phyloP scores from a whole-genome alignment of 2,329 filamentous ascomycete species.

The Aspergillus pseudotamarii region DNA sequence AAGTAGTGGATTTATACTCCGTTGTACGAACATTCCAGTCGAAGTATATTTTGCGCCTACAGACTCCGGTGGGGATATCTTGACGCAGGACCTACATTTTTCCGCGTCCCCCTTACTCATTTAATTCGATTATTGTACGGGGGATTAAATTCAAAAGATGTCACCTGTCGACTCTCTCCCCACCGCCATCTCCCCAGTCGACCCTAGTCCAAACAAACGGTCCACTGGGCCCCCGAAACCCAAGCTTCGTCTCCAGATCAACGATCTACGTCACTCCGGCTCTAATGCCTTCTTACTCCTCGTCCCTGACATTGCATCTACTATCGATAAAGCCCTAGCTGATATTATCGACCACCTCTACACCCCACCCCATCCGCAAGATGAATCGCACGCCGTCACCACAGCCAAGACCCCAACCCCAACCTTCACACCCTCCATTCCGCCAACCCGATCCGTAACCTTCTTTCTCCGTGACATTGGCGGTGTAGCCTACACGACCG shows the following conservation, averaged over 20 bases:
- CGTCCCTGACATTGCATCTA: conserved; percentile 61
- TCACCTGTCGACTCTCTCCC: not conserved
- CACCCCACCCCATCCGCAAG: conserved; percentile 25
- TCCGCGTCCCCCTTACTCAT: not conserved
- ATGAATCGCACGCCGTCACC: not conserved
- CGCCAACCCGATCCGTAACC: conserved; percentile 81
- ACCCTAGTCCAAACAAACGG: conserved; percentile 4
- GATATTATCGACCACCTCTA: conserved; percentile 77
- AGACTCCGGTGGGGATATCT: not conserved
- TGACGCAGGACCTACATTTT: not conserved
- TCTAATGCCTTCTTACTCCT: conserved; percentile 63
- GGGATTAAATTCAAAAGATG: not conserved
- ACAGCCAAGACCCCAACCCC: conserved; percentile 8
- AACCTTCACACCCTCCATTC: conserved; percentile 45
- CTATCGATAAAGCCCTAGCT: conserved; percentile 65
- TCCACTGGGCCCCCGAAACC: conserved; percentile 27
- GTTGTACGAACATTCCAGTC: not conserved
- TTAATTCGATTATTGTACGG: not conserved
- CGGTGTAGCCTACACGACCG: conserved; percentile 88
- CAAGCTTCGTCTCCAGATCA: conserved; percentile 40
- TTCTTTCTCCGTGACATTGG: conserved; percentile 76
- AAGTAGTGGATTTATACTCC: not conserved
- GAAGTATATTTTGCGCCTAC: not conserved
- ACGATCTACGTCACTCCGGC: conserved; percentile 51
- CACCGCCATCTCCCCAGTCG: conserved; percentile 22